Percentiles rank a stretch among this genome's conserved stretches.
These are phyloP conservation scores for Dendrobium nobile DNA, from an alignment of 106 monocot genomes.

Conservation along the genomic window DNA sequence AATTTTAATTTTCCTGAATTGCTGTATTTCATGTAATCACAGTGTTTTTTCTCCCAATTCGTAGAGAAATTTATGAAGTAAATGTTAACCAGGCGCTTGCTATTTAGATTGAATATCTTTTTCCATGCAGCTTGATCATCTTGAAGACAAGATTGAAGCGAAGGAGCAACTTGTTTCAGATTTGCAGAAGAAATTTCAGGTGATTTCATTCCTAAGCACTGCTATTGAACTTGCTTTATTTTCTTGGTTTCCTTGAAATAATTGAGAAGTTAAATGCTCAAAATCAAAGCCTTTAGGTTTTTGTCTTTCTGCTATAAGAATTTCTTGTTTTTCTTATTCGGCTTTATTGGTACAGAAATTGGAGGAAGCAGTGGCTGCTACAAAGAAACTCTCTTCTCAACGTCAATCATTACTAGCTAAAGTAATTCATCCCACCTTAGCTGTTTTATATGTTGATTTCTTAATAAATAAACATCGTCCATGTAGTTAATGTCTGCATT, in stretches of 20 bases:
- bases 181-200: slow-evolving; percentile 63
- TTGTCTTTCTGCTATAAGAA: background rate
- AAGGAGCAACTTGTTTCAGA: slow-evolving; percentile 48
- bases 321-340: no score
- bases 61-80: background rate
- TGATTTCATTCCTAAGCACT: slow-evolving; percentile 9
- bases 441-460: background rate
- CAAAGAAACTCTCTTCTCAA: slow-evolving; percentile 62
- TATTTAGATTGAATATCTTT: background rate
- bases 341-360: slow-evolving; percentile 39
- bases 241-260: background rate
- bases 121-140: slow-evolving; percentile 27
- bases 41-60: background rate
- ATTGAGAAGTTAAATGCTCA: background rate
- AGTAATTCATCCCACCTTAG: slow-evolving; percentile 19
- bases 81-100: background rate
- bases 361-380: slow-evolving; percentile 53
- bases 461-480: background rate
- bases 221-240: background rate
- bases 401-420: slow-evolving; percentile 42
- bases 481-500: background rate
- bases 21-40: background rate
- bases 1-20: background rate
- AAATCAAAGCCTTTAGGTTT: background rate
- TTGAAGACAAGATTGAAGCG: slow-evolving; percentile 56